Evolutionary conservation across 768 basidiomycete species (phyloP), one percentile per base, ranked within the genome.

Genomic region (Xanthoconium stramineum): DNA sequence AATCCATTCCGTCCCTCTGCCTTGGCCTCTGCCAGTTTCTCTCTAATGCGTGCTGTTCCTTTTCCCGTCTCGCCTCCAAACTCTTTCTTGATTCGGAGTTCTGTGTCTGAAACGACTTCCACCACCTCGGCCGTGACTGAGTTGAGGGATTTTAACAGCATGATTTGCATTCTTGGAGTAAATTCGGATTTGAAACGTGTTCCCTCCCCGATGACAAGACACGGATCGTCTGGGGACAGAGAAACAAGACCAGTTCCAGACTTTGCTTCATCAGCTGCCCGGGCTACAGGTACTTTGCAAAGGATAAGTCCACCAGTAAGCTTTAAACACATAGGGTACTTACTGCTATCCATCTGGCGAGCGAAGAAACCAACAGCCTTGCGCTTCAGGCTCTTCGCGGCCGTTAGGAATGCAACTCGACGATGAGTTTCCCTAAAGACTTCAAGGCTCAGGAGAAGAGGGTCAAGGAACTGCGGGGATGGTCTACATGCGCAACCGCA

Each of bases 81-180:
- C 68, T 94, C 92, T 63, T 85, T 86, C 75, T 94, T 94, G 61
- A 96, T 76, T 67, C 80, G 81, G 54, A 97, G 69, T 67, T 94
- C 76, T 1, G 89, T 94, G 66, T 98, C 93, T 33, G 92, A 94
- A 45, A 98, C 74, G 48, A 99, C 82, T 67, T 96, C 91, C 37
- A 84, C 78, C 7, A 99, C 88, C 70, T 96, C 91, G 10, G 91
- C 93, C 14, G 87, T 76, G 1, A 80, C 78, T 42, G 86, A 94
- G 57, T 84, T 85, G 57, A 92, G 75, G 10, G 83, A 78, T 72
- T 92, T 94, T 0, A 93, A 85, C 2, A 99, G 77, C 79, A 94
- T 78, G 52, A 98, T 84, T 73, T 97, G 91, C 83, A 85, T 91
- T 63, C 81, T 83, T 8, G 90, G 86, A 28, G 69, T 67, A 63